These are phyloP conservation scores for Ophiosphaerella narmari DNA, from an alignment of 2,329 filamentous ascomycete species.

Conservation along the genomic window DNA sequence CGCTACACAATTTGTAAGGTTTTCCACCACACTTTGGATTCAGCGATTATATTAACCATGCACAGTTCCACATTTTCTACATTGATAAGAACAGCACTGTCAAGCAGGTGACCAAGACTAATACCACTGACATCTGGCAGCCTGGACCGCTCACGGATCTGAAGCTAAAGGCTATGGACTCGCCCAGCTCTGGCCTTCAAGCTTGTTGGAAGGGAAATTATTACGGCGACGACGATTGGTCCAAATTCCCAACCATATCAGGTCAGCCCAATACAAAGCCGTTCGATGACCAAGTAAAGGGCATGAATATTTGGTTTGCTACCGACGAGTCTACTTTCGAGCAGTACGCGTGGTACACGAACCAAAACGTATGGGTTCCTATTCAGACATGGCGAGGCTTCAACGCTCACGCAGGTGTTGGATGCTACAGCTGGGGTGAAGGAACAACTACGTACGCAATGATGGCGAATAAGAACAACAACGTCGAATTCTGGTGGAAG, in stretches of 20 bases:
- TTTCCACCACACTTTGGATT: not conserved
- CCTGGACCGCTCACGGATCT: constrained; percentile 64
- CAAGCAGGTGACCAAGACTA: constrained; percentile 47
- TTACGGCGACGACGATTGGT: constrained; percentile 44
- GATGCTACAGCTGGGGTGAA: constrained; percentile 50
- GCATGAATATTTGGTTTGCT: constrained; percentile 54
- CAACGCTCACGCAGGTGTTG: constrained; percentile 52
- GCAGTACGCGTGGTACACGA: constrained; percentile 49
- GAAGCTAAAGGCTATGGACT: constrained; percentile 84
- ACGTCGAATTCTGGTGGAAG: constrained; percentile 52
- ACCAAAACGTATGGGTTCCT: constrained; percentile 42
- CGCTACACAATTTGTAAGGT: constrained; percentile 43
- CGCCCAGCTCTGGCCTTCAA: constrained; percentile 85
- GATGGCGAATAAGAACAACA: constrained; percentile 47
- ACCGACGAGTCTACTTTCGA: constrained; percentile 47
- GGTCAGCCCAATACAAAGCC: constrained; percentile 30
- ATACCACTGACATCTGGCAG: constrained; percentile 47
- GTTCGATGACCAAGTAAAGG: constrained; percentile 31
- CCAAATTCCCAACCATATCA: constrained; percentile 41
- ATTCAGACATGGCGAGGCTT: constrained; percentile 45
- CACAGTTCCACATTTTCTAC: constrained; percentile 49
- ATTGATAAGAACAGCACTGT: constrained; percentile 47
- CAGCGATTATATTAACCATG: not conserved
- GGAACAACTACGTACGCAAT: constrained; percentile 49
- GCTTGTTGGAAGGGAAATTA: constrained; percentile 78